Percentiles rank a stretch among this genome's conserved stretches.
Evolutionary conservation across 2,329 filamentous ascomycete species (phyloP).

Genomic region (Aspergillus felis): DNA sequence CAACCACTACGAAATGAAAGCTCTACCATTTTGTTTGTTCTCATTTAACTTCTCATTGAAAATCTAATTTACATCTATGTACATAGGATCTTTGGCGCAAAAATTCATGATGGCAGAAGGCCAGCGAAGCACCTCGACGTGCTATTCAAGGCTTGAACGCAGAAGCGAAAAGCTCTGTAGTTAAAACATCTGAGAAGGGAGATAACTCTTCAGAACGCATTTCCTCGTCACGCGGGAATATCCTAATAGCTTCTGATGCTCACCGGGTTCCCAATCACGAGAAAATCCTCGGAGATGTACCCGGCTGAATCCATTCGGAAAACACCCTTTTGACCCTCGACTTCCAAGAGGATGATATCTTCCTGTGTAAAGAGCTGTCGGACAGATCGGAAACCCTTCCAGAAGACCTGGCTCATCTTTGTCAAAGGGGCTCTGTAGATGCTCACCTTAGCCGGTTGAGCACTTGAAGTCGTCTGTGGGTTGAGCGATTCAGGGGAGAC

Average conservation of each 20-base stretch:
- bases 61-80: background rate
- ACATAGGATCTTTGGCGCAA: background rate
- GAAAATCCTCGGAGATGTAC: conserved; percentile 32
- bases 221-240: background rate
- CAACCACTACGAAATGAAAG: background rate
- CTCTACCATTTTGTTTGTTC: no score
- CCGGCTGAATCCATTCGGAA: conserved; percentile 39
- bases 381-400: conserved; percentile 31
- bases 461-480: conserved; percentile 13
- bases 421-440: conserved; percentile 33
- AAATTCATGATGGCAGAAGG: background rate
- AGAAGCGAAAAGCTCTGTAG: conserved; percentile 3
- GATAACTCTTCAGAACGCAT: conserved; percentile 1
- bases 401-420: conserved; percentile 27
- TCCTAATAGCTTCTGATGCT: conserved; percentile 6
- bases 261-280: conserved; percentile 30
- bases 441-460: conserved; percentile 14
- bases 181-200: conserved; percentile 12
- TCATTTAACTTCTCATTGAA: background rate
- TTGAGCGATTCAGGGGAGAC: conserved; percentile 24
- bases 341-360: conserved; percentile 36
- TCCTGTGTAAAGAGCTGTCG: conserved; percentile 40
- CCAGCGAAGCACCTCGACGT: background rate
- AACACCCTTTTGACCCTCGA: conserved; percentile 31
- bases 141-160: background rate